Evolutionary conservation across 441 rosid species (phyloP), one percentile per base, ranked within the genome.

Genomic region (Pelargonium cotyledonis): DNA sequence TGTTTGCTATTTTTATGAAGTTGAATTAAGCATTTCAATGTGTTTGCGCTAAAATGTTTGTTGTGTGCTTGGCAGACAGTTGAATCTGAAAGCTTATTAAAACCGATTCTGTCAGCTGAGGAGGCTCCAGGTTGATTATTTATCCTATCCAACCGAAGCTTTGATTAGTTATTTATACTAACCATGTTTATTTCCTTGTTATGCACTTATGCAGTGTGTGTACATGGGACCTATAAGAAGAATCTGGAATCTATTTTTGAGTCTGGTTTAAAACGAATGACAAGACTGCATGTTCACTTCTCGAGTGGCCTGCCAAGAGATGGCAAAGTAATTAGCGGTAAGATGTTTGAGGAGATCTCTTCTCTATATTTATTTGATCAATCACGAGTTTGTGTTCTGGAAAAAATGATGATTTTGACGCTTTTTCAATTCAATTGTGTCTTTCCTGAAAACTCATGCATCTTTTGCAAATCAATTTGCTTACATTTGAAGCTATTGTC

Each of bases 211-310:
- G 26, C 80, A 90, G 97, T 85, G 31, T 89, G 96, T 72, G 88
- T 91, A n/a, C 98, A 94, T 77, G 96, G 98, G 72, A 89, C 96
- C 40, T 89, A 91, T 77, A 91, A 44, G 77, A 88, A 76, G 80
- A 83, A 85, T 75, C 61, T 89, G 75, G 92, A 87, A 68, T 87
- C 91, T 3, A 88, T 94, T 66, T 81, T 91, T 75, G 82, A 83
- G 51, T 82, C 79, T 15, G 98, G 97, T 14, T 78, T 94, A 77
- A 91, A 89, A 65, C 82, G 89, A 43, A 88, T 91, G 98, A 74
- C 85, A 69, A 82, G 95, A 77, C 68, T 88, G 79, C 97, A 94
- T 62, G 82, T 94, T 64, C 97, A 91, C 85, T 94, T 94, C 80
- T 85, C 96, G 46, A 70, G 83, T 72, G 97, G 97, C 76, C 78